phyloP scores from a whole-genome alignment of 73 alveolate species.

The Paramecium biaurelia region DNA sequence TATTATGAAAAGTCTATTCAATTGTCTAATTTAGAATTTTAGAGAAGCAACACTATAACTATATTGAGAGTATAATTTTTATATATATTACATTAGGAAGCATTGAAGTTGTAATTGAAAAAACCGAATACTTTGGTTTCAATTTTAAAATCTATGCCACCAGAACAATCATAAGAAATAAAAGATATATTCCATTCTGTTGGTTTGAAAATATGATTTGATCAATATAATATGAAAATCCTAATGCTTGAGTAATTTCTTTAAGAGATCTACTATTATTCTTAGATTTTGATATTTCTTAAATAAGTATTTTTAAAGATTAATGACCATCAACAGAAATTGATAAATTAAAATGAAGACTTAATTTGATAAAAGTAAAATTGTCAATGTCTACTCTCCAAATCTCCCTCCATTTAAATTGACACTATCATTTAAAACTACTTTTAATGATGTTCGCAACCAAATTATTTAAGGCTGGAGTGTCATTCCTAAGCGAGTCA shows the following conservation, averaged over 20 bases:
- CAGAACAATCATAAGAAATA: neutral
- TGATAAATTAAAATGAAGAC: conserved; percentile 32
- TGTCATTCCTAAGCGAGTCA: conserved; percentile 18
- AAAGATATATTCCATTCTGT: neutral
- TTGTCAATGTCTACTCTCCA: conserved; percentile 1
- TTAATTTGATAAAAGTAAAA: conserved; percentile 5
- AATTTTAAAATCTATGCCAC: neutral
- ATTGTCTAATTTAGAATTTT: neutral
- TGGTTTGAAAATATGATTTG: neutral
- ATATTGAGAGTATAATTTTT: neutral
- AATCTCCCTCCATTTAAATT: conserved; percentile 2
- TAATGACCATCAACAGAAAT: neutral
- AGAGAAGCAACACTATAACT: neutral
- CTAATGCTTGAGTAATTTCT: neutral
- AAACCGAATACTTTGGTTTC: neutral
- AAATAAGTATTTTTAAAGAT: neutral
- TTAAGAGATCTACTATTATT: neutral
- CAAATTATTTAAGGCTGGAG: conserved; percentile 16
- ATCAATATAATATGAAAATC: neutral
- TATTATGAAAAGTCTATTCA: neutral
- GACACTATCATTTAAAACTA: neutral
- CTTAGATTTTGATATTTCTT: neutral
- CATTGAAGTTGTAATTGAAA: neutral
- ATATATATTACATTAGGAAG: neutral
- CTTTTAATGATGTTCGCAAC: conserved; percentile 15